A percentile compares a stretch with the other conserved stretches of the same genome.
phyloP scores from a whole-genome alignment of 2,329 filamentous ascomycete genomes.

The Dothiorella sarmentorum region DNA sequence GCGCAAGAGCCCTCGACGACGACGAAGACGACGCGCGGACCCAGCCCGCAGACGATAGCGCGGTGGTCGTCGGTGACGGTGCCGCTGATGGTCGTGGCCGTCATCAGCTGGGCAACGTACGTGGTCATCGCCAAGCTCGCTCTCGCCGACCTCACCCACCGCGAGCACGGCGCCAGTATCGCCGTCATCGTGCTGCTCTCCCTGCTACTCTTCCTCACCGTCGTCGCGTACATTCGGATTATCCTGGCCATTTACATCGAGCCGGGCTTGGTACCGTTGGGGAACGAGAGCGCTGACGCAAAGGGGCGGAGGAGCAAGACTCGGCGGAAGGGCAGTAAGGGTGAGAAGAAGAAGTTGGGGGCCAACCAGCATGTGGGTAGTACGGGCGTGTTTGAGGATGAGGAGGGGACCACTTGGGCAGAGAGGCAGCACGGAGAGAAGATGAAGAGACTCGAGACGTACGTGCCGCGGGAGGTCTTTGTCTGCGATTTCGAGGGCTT shows the following conservation, averaged over 20 bases:
- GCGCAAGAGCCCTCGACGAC: no score
- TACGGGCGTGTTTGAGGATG: slow-evolving; percentile 2
- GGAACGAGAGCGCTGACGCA: slow-evolving; percentile 18
- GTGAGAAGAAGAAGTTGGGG: slow-evolving; percentile 25
- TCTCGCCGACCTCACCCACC: slow-evolving; percentile 34
- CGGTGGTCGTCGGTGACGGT: slow-evolving; percentile 63
- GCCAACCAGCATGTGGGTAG: slow-evolving; percentile 21
- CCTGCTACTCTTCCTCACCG: slow-evolving; percentile 64
- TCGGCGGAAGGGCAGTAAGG: not conserved
- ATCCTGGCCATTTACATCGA: slow-evolving; percentile 64
- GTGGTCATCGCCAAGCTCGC: slow-evolving; percentile 54
- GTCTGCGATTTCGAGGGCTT: slow-evolving; percentile 77
- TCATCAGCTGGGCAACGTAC: slow-evolving; percentile 69
- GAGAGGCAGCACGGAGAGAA: slow-evolving; percentile 5
- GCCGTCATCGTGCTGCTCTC: slow-evolving; percentile 71
- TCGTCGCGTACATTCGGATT: slow-evolving; percentile 68
- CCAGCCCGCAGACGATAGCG: slow-evolving; percentile 40
- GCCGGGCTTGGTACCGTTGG: slow-evolving; percentile 66
- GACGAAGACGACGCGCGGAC: not conserved
- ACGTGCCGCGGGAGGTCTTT: slow-evolving; percentile 81
- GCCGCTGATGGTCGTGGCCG: slow-evolving; percentile 64
- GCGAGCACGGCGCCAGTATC: slow-evolving; percentile 57
- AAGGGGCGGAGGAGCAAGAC: not conserved
- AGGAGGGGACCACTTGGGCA: slow-evolving; percentile 6
- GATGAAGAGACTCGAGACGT: slow-evolving; percentile 36